These are phyloP conservation scores for Tremella mesenterica DNA, from an alignment of 768 basidiomycete genomes.

Conservation along the genomic window DNA sequence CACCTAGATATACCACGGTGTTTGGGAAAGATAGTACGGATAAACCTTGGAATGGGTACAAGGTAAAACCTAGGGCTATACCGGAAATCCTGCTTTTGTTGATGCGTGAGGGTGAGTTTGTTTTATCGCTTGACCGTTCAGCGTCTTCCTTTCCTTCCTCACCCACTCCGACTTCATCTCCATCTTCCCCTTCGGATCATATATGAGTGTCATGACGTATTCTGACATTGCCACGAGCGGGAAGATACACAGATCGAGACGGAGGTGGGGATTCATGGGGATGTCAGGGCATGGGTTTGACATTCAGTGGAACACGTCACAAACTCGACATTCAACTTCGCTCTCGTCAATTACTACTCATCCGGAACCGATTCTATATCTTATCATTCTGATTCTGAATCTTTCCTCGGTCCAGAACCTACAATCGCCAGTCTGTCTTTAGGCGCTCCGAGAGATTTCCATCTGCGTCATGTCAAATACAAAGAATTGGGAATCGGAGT, in stretches of 20 bases:
- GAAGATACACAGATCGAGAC: too few relatives aligned
- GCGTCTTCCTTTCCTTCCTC: neutral
- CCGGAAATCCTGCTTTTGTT: slow-evolving; percentile 34
- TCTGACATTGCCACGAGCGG: too few relatives aligned
- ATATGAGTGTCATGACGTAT: neutral
- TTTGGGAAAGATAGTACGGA: slow-evolving; percentile 40
- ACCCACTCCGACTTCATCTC: neutral
- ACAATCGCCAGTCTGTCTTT: slow-evolving; percentile 44
- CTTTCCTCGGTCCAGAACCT: slow-evolving; percentile 41
- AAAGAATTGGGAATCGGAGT: slow-evolving; percentile 18
- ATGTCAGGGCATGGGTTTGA: too few relatives aligned
- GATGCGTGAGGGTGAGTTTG: slow-evolving; percentile 31
- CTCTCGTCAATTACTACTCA: slow-evolving; percentile 42
- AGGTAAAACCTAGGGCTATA: slow-evolving; percentile 35
- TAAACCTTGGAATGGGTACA: slow-evolving; percentile 32
- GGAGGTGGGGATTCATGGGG: too few relatives aligned
- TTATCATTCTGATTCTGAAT: slow-evolving; percentile 41
- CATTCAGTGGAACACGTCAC: slow-evolving; percentile 35
- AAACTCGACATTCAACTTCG: slow-evolving; percentile 41
- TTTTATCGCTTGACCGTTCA: too few relatives aligned
- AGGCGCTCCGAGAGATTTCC: slow-evolving; percentile 37
- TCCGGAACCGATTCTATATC: slow-evolving; percentile 42
- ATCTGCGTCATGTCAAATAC: slow-evolving; percentile 37
- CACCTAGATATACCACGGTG: slow-evolving; percentile 41
- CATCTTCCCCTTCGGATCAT: neutral